These are phyloP conservation scores for Lantana camara DNA, from an alignment of 257 asterid genomes.

Conservation along the genomic window DNA sequence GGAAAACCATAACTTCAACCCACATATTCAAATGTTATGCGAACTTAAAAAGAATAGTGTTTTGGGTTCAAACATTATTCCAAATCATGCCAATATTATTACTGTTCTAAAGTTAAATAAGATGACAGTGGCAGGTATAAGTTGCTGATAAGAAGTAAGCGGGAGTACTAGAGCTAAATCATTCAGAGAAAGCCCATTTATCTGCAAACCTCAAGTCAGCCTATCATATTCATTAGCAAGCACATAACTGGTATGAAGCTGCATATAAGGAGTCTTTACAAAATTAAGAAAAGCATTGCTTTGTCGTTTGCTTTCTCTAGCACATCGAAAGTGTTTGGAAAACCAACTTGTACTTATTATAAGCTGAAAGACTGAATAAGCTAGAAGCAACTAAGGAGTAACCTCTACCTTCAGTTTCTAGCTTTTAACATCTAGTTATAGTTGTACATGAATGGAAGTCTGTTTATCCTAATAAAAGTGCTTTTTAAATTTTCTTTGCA, in stretches of 20 bases:
- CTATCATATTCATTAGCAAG: neutral
- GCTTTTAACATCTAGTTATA: too few relatives aligned
- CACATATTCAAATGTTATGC: neutral
- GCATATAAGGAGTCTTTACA: neutral
- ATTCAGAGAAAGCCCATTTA: neutral
- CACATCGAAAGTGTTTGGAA: too few relatives aligned
- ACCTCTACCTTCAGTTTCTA: too few relatives aligned
- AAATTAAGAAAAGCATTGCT: too few relatives aligned
- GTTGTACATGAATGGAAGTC: too few relatives aligned
- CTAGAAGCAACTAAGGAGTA: too few relatives aligned
- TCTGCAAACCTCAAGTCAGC: neutral
- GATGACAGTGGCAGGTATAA: neutral
- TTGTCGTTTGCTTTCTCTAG: too few relatives aligned
- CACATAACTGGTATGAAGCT: neutral
- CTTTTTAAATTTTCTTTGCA: too few relatives aligned
- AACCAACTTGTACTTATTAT: too few relatives aligned
- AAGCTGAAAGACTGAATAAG: too few relatives aligned
- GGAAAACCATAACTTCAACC: neutral
- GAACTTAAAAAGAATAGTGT: neutral
- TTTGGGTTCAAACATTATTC: neutral
- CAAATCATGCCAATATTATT: neutral
- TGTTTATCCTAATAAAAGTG: too few relatives aligned
- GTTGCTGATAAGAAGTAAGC: too few relatives aligned
- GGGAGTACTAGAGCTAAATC: neutral
- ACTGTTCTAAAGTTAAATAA: neutral